These are phyloP conservation scores for Botryotinia globosa DNA, from an alignment of 2,329 filamentous ascomycete species.

Conservation along the genomic window DNA sequence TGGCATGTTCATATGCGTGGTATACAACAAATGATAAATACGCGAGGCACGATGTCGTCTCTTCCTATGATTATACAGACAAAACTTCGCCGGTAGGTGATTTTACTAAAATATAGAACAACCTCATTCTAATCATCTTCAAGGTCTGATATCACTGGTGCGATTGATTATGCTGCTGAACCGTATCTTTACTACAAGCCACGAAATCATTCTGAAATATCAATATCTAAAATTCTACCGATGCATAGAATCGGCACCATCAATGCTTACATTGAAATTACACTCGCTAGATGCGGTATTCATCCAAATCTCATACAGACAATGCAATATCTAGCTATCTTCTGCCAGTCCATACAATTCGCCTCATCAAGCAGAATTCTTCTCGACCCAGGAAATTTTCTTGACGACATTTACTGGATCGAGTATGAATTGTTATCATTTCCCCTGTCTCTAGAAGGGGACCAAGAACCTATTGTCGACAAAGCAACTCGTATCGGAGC, in stretches of 20 bases:
- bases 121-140: neutral
- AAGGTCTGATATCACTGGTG: conserved; percentile 31
- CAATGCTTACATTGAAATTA: neutral
- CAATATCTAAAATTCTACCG: conserved; percentile 24
- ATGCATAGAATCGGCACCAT: neutral
- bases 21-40: conserved; percentile 28
- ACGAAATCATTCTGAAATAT: neutral
- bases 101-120: neutral
- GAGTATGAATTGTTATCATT: conserved; percentile 27
- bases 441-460: conserved; percentile 9
- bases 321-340: conserved; percentile 25
- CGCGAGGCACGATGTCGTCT: conserved; percentile 16
- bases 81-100: conserved; percentile 27
- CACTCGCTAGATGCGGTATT: conserved; percentile 11
- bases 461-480: conserved; percentile 14
- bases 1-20: conserved; percentile 32
- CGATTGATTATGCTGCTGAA: conserved; percentile 28
- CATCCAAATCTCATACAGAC: conserved; percentile 20
- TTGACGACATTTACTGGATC: conserved; percentile 29
- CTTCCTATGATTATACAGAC: conserved; percentile 23
- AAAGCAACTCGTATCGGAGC: conserved; percentile 26
- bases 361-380: neutral
- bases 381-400: conserved; percentile 25
- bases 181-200: conserved; percentile 24
- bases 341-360: conserved; percentile 25